phyloP scores from a whole-genome alignment of 202 grass and related monocot genomes.

The Cymbopogon flexuosus region DNA sequence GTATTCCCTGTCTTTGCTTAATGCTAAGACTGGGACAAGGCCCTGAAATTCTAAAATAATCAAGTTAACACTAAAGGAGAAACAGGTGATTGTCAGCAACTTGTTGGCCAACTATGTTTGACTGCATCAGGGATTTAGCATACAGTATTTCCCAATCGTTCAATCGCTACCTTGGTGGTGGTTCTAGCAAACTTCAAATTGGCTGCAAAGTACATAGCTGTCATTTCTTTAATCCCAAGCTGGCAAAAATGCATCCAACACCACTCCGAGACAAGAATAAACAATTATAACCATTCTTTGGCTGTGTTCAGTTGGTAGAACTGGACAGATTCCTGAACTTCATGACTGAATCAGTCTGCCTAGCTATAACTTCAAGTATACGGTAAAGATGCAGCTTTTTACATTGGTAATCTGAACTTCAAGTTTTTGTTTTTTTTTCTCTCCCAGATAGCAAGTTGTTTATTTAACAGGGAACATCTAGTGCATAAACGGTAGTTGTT shows the following conservation, averaged over 20 bases:
- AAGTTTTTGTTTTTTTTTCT: not conserved
- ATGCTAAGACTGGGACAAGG: too few species aligned
- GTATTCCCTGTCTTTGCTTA: too few species aligned
- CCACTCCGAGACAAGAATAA: not conserved
- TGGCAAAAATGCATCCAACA: not conserved
- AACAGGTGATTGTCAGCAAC: not conserved
- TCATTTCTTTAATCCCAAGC: slow-evolving; percentile 1
- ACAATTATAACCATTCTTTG: not conserved
- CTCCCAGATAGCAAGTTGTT: not conserved
- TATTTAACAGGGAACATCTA: not conserved
- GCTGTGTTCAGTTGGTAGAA: not conserved
- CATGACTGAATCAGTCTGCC: too few species aligned
- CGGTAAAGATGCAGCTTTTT: not conserved
- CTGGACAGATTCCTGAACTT: too few species aligned
- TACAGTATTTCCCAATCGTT: not conserved
- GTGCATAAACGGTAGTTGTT: too few species aligned
- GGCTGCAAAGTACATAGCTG: not conserved
- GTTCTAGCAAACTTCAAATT: slow-evolving; percentile 24
- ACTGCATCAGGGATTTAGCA: not conserved
- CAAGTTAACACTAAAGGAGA: not conserved
- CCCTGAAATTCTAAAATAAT: too few species aligned
- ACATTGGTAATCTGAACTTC: not conserved
- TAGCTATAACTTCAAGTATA: not conserved
- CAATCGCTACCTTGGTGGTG: not conserved
- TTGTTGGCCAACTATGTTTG: slow-evolving; percentile 6